Conservation (phyloP, 768 basidiomycete genomes). For the Lactarius akahatsu region DNA sequence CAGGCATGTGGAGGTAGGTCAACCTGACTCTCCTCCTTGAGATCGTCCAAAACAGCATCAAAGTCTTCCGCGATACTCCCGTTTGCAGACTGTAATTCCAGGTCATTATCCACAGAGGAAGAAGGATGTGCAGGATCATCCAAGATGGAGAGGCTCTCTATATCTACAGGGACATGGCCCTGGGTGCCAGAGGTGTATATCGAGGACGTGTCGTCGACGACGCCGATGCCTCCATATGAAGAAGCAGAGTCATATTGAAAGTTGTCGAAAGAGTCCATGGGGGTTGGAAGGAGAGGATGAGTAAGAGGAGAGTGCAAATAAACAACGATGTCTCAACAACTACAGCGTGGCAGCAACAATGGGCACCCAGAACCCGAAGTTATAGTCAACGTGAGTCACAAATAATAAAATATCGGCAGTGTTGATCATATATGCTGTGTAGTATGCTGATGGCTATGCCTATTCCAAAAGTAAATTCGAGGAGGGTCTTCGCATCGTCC, state of each 20-base stretch:
- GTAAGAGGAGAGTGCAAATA: neutral
- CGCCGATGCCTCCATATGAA: conserved; percentile 68
- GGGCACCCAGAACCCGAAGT: conserved; percentile 64
- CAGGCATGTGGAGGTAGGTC: conserved; percentile 92
- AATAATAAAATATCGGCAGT: neutral
- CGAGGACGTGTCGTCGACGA: conserved; percentile 78
- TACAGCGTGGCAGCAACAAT: conserved; percentile 39
- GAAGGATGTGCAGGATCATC: conserved; percentile 49
- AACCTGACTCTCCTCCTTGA: conserved; percentile 76
- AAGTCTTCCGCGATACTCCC: conserved; percentile 78
- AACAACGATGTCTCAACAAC: conserved; percentile 19
- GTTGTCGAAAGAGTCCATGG: conserved; percentile 82
- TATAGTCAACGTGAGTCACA: conserved; percentile 57
- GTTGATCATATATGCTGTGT: conserved; percentile 10
- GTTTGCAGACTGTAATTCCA: conserved; percentile 38
- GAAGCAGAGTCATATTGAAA: conserved; percentile 84
- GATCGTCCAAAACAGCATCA: conserved; percentile 83
- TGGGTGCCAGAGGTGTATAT: conserved; percentile 76
- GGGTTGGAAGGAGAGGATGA: conserved; percentile 25
- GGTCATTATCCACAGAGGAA: conserved; percentile 27
- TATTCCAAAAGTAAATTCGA: conserved; percentile 69
- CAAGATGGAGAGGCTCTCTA: conserved; percentile 65
- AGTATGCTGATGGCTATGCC: conserved; percentile 66
- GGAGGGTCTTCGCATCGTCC: conserved; percentile 57
- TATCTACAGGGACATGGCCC: conserved; percentile 51